phyloP scores from a whole-genome alignment of 108 stramenopile genomes.

The Skeletonema tropicum region DNA sequence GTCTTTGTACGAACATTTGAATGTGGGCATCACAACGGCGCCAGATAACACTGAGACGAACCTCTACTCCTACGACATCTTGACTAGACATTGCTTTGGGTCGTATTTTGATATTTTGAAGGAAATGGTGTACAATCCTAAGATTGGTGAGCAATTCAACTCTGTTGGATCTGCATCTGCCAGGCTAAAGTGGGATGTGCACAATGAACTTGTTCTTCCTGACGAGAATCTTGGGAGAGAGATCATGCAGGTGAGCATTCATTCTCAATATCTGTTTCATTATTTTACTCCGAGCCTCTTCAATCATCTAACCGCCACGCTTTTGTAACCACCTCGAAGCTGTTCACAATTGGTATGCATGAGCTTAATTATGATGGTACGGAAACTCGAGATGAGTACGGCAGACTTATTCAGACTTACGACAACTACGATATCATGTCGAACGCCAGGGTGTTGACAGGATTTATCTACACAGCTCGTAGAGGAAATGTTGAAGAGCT shows the following conservation, averaged over 20 bases:
- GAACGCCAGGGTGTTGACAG: slow-evolving; percentile 56
- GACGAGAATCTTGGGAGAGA: slow-evolving; percentile 64
- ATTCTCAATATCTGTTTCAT: background rate
- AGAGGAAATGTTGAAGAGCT: slow-evolving; percentile 50
- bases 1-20: slow-evolving; percentile 71
- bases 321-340: background rate
- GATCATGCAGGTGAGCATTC: slow-evolving; percentile 56
- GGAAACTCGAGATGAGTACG: slow-evolving; percentile 30
- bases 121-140: slow-evolving; percentile 57
- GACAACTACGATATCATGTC: slow-evolving; percentile 51
- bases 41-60: slow-evolving; percentile 50
- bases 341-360: slow-evolving; percentile 50
- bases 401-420: slow-evolving; percentile 47
- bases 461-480: slow-evolving; percentile 40
- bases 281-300: background rate
- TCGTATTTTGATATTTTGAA: slow-evolving; percentile 56
- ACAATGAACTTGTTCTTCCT: slow-evolving; percentile 29
- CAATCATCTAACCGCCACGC: background rate
- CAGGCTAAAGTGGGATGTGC: slow-evolving; percentile 23
- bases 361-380: slow-evolving; percentile 58
- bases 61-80: slow-evolving; percentile 62
- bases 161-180: slow-evolving; percentile 47
- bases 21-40: slow-evolving; percentile 40
- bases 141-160: slow-evolving; percentile 60
- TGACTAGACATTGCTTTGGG: slow-evolving; percentile 68